Evolutionary conservation across 2,329 filamentous ascomycete species (phyloP), one percentile per base, ranked within the genome.

Genomic region (Microcera coccophila): DNA sequence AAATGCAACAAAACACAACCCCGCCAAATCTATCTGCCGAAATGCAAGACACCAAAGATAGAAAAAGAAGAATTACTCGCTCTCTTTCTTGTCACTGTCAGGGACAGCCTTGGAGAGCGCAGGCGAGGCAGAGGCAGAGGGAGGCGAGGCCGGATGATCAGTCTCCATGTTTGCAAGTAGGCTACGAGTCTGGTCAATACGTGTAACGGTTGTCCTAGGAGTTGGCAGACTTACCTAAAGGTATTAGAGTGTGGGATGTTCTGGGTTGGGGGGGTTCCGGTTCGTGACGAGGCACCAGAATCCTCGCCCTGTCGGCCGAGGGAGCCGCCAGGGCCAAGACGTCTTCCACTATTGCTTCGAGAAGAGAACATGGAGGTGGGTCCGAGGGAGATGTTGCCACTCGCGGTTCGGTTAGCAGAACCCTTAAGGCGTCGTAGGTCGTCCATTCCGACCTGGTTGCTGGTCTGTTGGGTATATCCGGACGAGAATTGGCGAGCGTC

Each of bases 331-430:
- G 86, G 86, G 47, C 86, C 86, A 56, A 93, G 77, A 62, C 84
- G 82, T 54, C 89, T 83, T 52, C 90, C 87, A 63, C 90, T 96
- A 73, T 89, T 91, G 73, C 87, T 94, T 52, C 93, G 84, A n/a
- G 85, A 87, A 52, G 80, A 82, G 59, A 96, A 86, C 77, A 95
- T 86, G 49, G 88, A 90, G 39, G 85, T 85, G 11, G 93, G 91
- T 21, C 89, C 90, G 52, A 97, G 69, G 57, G 78, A 72, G 60
- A 82, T 66, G 68, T 81, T 75, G 68, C 82, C 68, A 75, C 81
- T 76, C 63, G 83, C 62, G 49, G 77, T 63, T 58, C 79, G 72
- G 72, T 75, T 78, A 37, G 75, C 70, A 22, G 72, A 73, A 33
- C 75, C 75, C 70, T 85, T 87, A 57, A 98, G 78, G 58, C 89